Evolutionary conservation across 2,329 filamentous ascomycete species (phyloP).

Genomic region (Paradendryphiella salina): DNA sequence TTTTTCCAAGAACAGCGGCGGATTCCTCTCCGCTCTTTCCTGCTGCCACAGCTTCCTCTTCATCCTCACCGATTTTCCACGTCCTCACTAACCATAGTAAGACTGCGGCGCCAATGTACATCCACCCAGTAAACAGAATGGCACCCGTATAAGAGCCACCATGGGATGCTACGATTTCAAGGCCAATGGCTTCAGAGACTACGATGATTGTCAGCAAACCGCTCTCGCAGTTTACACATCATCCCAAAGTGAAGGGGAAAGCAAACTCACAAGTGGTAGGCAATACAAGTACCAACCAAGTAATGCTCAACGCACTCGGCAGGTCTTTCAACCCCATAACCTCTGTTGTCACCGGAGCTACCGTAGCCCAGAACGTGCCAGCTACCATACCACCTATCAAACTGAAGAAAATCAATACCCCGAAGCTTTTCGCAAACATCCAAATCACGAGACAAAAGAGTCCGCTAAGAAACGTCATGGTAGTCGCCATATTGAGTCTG

Average conservation of each 20-base stretch:
- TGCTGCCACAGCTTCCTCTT: conserved; percentile 45
- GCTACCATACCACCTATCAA: conserved; percentile 68
- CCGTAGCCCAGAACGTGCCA: conserved; percentile 68
- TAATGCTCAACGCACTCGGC: conserved; percentile 69
- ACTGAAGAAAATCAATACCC: conserved; percentile 71
- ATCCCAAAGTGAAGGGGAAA: background rate
- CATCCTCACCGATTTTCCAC: conserved; percentile 63
- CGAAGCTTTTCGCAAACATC: conserved; percentile 69
- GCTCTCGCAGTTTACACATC: background rate
- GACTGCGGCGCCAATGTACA: conserved; percentile 62
- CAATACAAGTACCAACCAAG: conserved; percentile 71
- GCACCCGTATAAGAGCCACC: conserved; percentile 59
- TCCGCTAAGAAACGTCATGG: conserved; percentile 66
- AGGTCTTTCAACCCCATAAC: conserved; percentile 71
- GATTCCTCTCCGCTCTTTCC: conserved; percentile 32
- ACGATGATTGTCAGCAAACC: conserved; percentile 5
- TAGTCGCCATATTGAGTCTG: conserved; percentile 70
- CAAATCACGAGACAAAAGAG: conserved; percentile 71
- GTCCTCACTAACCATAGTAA: conserved; percentile 60
- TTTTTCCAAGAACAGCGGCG: conserved; percentile 25
- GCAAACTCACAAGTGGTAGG: conserved; percentile 64
- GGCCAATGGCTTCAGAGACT: conserved; percentile 59
- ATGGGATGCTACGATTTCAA: conserved; percentile 57
- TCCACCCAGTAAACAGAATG: conserved; percentile 63
- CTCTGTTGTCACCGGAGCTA: conserved; percentile 71